Base-by-base conservation (phyloP, 192 early-diverging fungal genomes). In the Coemansia sp. region DNA sequence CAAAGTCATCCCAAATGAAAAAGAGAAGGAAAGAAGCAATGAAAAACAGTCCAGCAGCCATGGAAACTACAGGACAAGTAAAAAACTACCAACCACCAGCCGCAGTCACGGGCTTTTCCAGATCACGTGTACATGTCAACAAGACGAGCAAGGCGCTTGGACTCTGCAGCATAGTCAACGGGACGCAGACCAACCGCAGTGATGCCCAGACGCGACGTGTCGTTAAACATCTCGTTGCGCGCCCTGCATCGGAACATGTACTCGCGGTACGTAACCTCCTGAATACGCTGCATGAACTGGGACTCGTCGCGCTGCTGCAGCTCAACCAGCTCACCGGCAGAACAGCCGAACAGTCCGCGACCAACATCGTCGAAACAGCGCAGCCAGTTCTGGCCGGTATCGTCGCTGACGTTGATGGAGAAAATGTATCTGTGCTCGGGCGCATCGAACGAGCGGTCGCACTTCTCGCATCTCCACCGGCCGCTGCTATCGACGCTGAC, bases 391-490 rank as follows among this genome's bases (percentile, higher is more conserved):
- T 92, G 88, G 36, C 91, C 92, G 1, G 92, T 91, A 40, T 90
- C 80, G 69, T 99, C 98, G 55, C 84, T 78, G 19, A 92, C 77
- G 58, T 84, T 87, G 42, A 89, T 45, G 12, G 85, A 82, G 63
- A 95, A 76, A 41, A 98, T 88, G 71, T 96, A 98, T 72, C 94
- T 81, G 84, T 94, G 91, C 9, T 89, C 78, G 13, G 95, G 95
- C 3, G 72, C 82, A 12, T 88, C 84, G 71, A 80, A 91, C 5
- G 84, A 73, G 58, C 85, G 84, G 63, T 91, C 77, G 73, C 95
- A 97, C 71, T 94, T 95, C 62, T 96, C 96, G 72, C 98, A 99
- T 58, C 93, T 69, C 95, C 95, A 99, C 36, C 82, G 79, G 48
- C 77, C 80, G 9, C 66, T 73, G 32, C 40, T 47, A 46, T 89